These are phyloP conservation scores for Diaporthe caulivora DNA, from an alignment of 2,329 filamentous ascomycete species.

Conservation along the genomic window DNA sequence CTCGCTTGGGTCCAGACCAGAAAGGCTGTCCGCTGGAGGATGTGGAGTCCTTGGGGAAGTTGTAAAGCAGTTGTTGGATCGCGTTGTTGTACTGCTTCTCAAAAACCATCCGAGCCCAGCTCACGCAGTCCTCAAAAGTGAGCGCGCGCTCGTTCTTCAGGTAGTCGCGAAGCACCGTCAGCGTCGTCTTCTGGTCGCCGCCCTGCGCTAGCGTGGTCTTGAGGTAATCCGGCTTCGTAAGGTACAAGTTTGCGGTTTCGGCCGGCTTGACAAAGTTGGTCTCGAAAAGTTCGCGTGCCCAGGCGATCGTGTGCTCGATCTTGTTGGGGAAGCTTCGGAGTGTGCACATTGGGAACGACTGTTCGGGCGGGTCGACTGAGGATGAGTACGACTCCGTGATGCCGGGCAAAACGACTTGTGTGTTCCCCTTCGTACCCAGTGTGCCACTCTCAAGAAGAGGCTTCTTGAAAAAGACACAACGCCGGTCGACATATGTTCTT, in stretches of 20 bases:
- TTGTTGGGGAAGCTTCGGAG: constrained; percentile 97
- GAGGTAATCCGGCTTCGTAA: constrained; percentile 92
- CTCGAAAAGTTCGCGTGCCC: constrained; percentile 97
- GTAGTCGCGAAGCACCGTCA: constrained; percentile 91
- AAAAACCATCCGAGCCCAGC: constrained; percentile 93
- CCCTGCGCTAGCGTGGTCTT: constrained; percentile 89
- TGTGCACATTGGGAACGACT: constrained; percentile 99
- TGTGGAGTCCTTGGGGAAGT: constrained; percentile 94
- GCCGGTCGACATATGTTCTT: constrained; percentile 93
- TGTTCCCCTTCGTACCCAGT: constrained; percentile 98
- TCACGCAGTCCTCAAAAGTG: constrained; percentile 95
- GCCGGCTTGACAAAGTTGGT: constrained; percentile 93
- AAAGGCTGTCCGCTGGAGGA: constrained; percentile 92
- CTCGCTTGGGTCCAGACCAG: constrained; percentile 98
- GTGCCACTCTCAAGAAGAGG: constrained; percentile 96
- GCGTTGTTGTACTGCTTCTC: constrained; percentile 98
- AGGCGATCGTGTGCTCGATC: constrained; percentile 98
- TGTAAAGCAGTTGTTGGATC: constrained; percentile 94
- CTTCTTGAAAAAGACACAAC: constrained; percentile 99
- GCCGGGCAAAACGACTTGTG: constrained; percentile 91
- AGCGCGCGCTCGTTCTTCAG: constrained; percentile 92
- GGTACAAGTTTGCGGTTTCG: constrained; percentile 93
- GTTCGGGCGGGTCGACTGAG: constrained; percentile 96
- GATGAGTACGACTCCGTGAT: constrained; percentile 95
- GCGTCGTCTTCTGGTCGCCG: constrained; percentile 92